These are phyloP conservation scores for Termitomyces sp. DNA, from an alignment of 768 basidiomycete genomes.

Conservation along the genomic window DNA sequence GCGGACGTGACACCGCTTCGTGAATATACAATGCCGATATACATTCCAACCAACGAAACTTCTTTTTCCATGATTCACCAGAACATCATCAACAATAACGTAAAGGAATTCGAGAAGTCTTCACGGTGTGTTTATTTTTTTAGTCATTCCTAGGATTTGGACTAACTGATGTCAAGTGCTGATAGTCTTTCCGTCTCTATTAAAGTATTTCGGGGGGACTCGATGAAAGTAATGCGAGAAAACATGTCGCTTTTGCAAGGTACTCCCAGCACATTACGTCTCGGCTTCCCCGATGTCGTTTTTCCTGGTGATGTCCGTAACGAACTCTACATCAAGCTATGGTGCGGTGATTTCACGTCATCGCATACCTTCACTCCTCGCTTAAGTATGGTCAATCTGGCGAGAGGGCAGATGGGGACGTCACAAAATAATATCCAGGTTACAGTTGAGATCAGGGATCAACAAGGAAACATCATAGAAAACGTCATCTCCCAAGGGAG, in stretches of 20 bases:
- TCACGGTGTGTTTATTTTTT: slow-evolving; percentile 46
- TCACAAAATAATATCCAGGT: slow-evolving; percentile 77
- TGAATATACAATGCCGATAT: slow-evolving; percentile 88
- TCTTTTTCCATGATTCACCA: slow-evolving; percentile 93
- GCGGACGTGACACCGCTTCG: slow-evolving; percentile 55
- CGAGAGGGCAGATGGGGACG: slow-evolving; percentile 49
- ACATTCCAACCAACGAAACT: slow-evolving; percentile 73
- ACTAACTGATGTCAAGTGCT: slow-evolving; percentile 44
- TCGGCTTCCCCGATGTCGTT: slow-evolving; percentile 95
- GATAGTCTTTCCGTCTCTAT: slow-evolving; percentile 80
- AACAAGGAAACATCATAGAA: slow-evolving; percentile 63
- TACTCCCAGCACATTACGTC: slow-evolving; percentile 73
- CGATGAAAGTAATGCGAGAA: slow-evolving; percentile 67
- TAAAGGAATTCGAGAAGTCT: slow-evolving; percentile 78
- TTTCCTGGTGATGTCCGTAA: slow-evolving; percentile 91
- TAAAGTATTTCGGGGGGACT: slow-evolving; percentile 84
- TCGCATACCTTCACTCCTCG: slow-evolving; percentile 43
- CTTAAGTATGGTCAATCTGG: slow-evolving; percentile 57
- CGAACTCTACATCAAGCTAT: slow-evolving; percentile 93
- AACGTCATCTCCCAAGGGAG: slow-evolving; percentile 76
- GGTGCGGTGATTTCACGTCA: slow-evolving; percentile 83
- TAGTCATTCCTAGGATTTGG: background rate
- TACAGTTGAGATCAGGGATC: slow-evolving; percentile 78
- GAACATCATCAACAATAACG: slow-evolving; percentile 79
- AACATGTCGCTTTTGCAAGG: slow-evolving; percentile 81